Percentiles rank a stretch among this genome's conserved stretches.
Conservation (phyloP, 208 protist species). For the Trichomonas tenax region DNA sequence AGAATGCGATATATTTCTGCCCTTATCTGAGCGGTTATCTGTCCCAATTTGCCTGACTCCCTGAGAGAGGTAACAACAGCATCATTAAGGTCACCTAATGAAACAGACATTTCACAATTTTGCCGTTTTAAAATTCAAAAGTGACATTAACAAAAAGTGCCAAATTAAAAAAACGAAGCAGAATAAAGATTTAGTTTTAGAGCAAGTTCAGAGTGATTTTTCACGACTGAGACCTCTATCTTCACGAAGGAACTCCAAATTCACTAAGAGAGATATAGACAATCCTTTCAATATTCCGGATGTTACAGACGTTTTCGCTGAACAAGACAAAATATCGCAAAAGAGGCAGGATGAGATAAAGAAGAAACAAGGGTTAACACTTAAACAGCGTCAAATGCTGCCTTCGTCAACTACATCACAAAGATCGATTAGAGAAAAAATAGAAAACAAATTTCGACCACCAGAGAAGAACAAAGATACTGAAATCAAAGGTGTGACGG, state of each 20-base stretch:
- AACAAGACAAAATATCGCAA: not conserved
- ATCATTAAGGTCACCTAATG: not conserved
- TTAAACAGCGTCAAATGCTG: not conserved
- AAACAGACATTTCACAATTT: slow-evolving; percentile 12
- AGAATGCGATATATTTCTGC: not conserved
- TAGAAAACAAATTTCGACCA: not conserved
- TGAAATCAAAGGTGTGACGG: not conserved
- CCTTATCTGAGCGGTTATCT: not conserved
- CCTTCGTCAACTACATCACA: not conserved
- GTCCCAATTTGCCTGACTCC: not conserved
- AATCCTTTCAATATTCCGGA: not conserved
- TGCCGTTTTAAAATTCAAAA: too few species aligned
- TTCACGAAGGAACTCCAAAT: not conserved
- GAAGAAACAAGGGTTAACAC: not conserved
- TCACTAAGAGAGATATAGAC: not conserved
- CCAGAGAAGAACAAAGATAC: not conserved
- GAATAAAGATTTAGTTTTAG: not conserved
- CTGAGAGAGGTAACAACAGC: not conserved
- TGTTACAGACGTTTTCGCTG: not conserved
- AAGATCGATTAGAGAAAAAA: not conserved
- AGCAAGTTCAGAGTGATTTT: not conserved
- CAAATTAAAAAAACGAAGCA: too few species aligned
- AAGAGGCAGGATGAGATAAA: not conserved
- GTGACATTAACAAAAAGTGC: too few species aligned
- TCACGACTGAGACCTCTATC: not conserved